Percentiles rank a stretch among this genome's conserved stretches.
phyloP scores from a whole-genome alignment of 495 filamentous ascomycete genomes.

The Rusavskia elegans region DNA sequence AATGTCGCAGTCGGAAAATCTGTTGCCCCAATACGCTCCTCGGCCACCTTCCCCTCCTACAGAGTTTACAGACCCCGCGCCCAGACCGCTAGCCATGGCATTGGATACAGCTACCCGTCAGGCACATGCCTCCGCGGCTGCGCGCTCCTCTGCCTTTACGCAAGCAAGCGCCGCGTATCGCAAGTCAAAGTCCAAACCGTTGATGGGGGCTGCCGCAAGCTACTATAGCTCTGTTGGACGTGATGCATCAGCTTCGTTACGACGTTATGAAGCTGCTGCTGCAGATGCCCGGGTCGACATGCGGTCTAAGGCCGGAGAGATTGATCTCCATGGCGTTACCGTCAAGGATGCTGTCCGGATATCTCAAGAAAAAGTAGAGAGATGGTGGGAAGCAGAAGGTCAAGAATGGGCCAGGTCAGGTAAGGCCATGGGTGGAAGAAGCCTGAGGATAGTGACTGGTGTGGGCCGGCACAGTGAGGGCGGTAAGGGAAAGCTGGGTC shows the following conservation, averaged over 20 bases:
- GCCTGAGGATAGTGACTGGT: conserved; percentile 67
- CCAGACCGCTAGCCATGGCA: background rate
- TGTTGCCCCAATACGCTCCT: conserved; percentile 19
- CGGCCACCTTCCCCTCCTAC: conserved; percentile 4
- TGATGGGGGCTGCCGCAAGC: conserved; percentile 50
- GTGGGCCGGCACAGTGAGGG: conserved; percentile 62
- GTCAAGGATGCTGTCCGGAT: conserved; percentile 70
- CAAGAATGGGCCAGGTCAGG: conserved; percentile 23
- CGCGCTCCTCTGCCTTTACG: conserved; percentile 31
- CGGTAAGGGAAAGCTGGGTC: conserved; percentile 57
- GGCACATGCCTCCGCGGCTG: conserved; percentile 21
- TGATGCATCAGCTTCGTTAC: conserved; percentile 27
- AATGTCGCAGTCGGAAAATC: conserved; percentile 23
- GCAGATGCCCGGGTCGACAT: conserved; percentile 45
- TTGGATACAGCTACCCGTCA: background rate
- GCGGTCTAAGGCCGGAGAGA: conserved; percentile 35
- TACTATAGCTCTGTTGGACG: conserved; percentile 48
- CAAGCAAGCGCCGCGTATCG: conserved; percentile 48
- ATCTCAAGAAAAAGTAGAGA: conserved; percentile 42
- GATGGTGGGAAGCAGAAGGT: conserved; percentile 68
- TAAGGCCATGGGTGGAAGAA: conserved; percentile 10
- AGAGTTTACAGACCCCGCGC: background rate
- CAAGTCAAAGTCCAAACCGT: conserved; percentile 43
- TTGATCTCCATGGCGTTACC: conserved; percentile 76
- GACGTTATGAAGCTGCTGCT: conserved; percentile 10